Evolutionary conservation across 768 basidiomycete species (phyloP).

Genomic region (Boletus reticulatus): DNA sequence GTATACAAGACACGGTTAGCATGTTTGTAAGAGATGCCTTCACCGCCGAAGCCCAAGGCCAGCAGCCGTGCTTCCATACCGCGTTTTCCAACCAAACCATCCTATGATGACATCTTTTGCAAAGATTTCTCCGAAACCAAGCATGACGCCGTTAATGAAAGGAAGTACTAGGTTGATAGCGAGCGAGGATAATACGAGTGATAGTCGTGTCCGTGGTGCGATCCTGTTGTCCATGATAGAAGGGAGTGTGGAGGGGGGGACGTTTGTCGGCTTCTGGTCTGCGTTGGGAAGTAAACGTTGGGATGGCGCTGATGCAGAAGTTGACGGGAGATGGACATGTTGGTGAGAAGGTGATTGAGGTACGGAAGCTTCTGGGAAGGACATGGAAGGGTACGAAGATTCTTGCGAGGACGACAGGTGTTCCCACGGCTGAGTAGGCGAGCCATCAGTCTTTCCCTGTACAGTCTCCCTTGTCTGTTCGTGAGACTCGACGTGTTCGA

Average conservation of each 20-base stretch:
- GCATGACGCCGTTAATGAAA: constrained; percentile 93
- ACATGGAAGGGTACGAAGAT: constrained; percentile 77
- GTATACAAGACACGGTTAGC: neutral
- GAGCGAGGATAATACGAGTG: constrained; percentile 68
- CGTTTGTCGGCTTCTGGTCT: constrained; percentile 26
- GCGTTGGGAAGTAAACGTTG: constrained; percentile 21
- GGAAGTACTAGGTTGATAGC: constrained; percentile 85
- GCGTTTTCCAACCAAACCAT: constrained; percentile 45
- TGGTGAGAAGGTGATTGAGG: constrained; percentile 43
- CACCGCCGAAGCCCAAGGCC: constrained; percentile 27
- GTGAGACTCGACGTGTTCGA: constrained; percentile 10
- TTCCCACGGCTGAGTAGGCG: constrained; percentile 67
- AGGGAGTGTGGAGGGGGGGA: constrained; percentile 50
- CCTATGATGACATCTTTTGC: constrained; percentile 71
- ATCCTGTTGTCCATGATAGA: constrained; percentile 70
- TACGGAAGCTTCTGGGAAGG: constrained; percentile 63
- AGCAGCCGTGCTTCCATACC: constrained; percentile 22
- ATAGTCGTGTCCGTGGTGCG: constrained; percentile 62
- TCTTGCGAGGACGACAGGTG: constrained; percentile 58
- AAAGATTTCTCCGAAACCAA: constrained; percentile 94
- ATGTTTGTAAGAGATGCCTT: neutral
- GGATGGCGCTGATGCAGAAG: constrained; percentile 1
- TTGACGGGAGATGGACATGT: constrained; percentile 18
- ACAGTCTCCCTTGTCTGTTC: constrained; percentile 30
- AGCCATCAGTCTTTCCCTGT: constrained; percentile 17